Conservation (phyloP, 2,329 filamentous ascomycete genomes). For the Fusarium luffae region DNA sequence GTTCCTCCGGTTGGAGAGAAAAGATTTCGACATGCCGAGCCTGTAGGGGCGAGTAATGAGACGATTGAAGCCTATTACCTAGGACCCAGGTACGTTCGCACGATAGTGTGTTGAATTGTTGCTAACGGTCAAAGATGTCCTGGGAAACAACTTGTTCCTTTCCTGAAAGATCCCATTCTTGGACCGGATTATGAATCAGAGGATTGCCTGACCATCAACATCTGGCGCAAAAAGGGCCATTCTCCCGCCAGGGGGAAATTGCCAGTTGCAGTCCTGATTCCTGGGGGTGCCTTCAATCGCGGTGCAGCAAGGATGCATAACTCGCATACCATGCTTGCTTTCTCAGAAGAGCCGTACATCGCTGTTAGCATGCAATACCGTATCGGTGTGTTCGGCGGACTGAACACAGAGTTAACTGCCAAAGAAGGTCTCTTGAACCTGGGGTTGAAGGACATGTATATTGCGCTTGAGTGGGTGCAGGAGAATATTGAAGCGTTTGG, state of each 20-base stretch:
- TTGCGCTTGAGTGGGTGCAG: constrained; percentile 61
- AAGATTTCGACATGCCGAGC: constrained; percentile 54
- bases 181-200: constrained; percentile 48
- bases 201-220: constrained; percentile 45
- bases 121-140: constrained; percentile 43
- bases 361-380: constrained; percentile 60
- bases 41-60: constrained; percentile 44
- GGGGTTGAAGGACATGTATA: constrained; percentile 62
- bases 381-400: constrained; percentile 68
- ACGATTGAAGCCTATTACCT: constrained; percentile 42
- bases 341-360: constrained; percentile 58
- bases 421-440: constrained; percentile 65
- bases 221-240: constrained; percentile 40
- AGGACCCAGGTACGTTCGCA: constrained; percentile 29
- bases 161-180: constrained; percentile 46
- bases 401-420: constrained; percentile 62
- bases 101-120: fast-evolving
- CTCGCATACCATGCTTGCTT: constrained; percentile 61
- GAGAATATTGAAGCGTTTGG: constrained; percentile 64
- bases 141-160: constrained; percentile 47
- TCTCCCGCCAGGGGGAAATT: constrained; percentile 33
- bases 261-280: constrained; percentile 45
- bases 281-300: constrained; percentile 48
- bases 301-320: constrained; percentile 53
- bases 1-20: constrained; percentile 56